These are phyloP conservation scores for Phialophora chinensis DNA, from an alignment of 2,329 filamentous ascomycete genomes.

Conservation along the genomic window DNA sequence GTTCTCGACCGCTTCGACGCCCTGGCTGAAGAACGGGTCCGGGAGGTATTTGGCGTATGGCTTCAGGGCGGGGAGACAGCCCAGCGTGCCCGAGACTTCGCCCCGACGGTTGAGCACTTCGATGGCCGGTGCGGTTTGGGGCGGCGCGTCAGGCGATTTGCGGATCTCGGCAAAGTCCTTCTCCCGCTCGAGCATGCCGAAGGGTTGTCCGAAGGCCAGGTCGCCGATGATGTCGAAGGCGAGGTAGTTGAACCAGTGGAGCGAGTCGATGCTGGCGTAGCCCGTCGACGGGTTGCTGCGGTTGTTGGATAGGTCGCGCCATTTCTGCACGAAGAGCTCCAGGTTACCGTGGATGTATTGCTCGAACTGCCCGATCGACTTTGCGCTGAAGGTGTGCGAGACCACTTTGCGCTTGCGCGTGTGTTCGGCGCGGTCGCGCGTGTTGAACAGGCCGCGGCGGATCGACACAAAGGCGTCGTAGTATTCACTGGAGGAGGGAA, in stretches of 20 bases:
- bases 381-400: slow-evolving; percentile 83
- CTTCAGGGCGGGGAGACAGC: slow-evolving; percentile 74
- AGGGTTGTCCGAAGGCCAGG: slow-evolving; percentile 74
- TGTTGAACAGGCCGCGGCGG: slow-evolving; percentile 85
- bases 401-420: slow-evolving; percentile 88
- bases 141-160: slow-evolving; percentile 62
- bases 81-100: slow-evolving; percentile 81
- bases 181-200: slow-evolving; percentile 81
- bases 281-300: slow-evolving; percentile 53
- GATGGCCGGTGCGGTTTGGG: slow-evolving; percentile 77
- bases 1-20: slow-evolving; percentile 75
- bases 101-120: slow-evolving; percentile 87
- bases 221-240: slow-evolving; percentile 67
- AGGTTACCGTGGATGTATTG: slow-evolving; percentile 85
- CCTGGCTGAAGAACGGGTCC: slow-evolving; percentile 79
- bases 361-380: slow-evolving; percentile 82
- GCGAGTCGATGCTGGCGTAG: slow-evolving; percentile 71
- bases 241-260: slow-evolving; percentile 80
- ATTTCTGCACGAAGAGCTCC: slow-evolving; percentile 72
- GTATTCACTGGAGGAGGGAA: slow-evolving; percentile 67
- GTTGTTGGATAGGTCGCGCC: slow-evolving; percentile 67
- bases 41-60: slow-evolving; percentile 81
- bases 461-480: slow-evolving; percentile 94
- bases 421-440: slow-evolving; percentile 79
- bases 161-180: slow-evolving; percentile 78